Conservation (phyloP, 805 yeast genomes). For the Torulaspora microellipsoides region DNA sequence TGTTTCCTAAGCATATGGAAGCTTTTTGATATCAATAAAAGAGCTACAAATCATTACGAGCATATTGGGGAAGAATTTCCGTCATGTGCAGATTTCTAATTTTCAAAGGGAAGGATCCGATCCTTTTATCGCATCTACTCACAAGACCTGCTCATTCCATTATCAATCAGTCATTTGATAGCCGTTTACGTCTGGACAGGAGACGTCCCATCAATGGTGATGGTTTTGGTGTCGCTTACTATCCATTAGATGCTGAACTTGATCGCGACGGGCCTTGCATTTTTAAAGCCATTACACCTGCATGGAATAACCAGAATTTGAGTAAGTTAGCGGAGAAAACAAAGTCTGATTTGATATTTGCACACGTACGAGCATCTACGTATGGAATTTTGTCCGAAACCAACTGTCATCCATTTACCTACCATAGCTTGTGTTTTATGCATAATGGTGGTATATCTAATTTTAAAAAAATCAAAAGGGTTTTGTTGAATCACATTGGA, state of each 20-base stretch:
- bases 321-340: conserved; percentile 86
- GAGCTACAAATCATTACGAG: too few relatives aligned
- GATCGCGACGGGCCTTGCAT: conserved; percentile 75
- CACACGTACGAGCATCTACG: conserved; percentile 94
- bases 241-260: conserved; percentile 53
- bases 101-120: conserved; percentile 86
- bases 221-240: conserved; percentile 97
- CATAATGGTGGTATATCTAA: conserved; percentile 89
- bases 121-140: conserved; percentile 75
- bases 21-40: too few relatives aligned
- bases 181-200: conserved; percentile 78
- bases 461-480: conserved; percentile 69
- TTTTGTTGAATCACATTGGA: conserved; percentile 61
- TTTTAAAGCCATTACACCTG: conserved; percentile 94
- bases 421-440: conserved; percentile 88
- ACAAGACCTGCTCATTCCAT: conserved; percentile 97
- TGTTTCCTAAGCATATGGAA: too few relatives aligned
- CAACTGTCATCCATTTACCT: conserved; percentile 94
- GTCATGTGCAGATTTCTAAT: conserved; percentile 89
- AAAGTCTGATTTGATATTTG: conserved; percentile 77
- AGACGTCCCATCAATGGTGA: conserved; percentile 95
- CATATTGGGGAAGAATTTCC: too few relatives aligned
- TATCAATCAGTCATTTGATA: conserved; percentile 92
- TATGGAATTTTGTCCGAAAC: conserved; percentile 93
- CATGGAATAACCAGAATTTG: conserved; percentile 93